A percentile compares a stretch with the other conserved stretches of the same genome.
Conservation (phyloP, 257 asterid genomes). For the Rhazya stricta region DNA sequence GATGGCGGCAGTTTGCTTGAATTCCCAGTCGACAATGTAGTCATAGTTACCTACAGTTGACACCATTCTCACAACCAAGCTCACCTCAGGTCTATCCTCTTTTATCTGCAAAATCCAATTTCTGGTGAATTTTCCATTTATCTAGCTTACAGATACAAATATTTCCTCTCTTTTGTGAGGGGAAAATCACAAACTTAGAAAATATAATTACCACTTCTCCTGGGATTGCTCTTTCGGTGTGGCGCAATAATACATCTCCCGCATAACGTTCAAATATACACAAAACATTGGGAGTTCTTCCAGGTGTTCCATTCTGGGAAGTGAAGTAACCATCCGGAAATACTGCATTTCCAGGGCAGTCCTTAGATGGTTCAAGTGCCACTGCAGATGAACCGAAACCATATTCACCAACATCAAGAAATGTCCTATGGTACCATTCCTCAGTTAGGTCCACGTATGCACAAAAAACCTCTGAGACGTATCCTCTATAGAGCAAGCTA, state of each 20-base stretch:
- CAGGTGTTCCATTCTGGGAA: conserved; percentile 45
- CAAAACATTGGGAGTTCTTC: conserved; percentile 26
- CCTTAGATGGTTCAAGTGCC: conserved; percentile 51
- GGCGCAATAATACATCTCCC: conserved; percentile 72
- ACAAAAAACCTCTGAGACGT: conserved; percentile 61
- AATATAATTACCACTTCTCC: conserved; percentile 29
- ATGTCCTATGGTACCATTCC: conserved; percentile 66
- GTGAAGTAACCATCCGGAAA: conserved; percentile 52
- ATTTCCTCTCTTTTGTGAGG: neutral
- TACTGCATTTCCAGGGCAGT: conserved; percentile 54
- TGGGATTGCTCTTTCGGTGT: conserved; percentile 48
- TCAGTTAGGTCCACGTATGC: conserved; percentile 67
- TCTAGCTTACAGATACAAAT: neutral
- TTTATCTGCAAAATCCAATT: conserved; percentile 33
- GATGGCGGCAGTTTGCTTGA: conserved; percentile 66
- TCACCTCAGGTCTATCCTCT: conserved; percentile 49
- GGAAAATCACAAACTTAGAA: no score
- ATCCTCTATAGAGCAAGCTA: conserved; percentile 66
- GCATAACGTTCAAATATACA: conserved; percentile 57
- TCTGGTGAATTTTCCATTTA: neutral
- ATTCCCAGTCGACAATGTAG: conserved; percentile 73
- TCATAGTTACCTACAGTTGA: conserved; percentile 74
- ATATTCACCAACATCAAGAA: conserved; percentile 59
- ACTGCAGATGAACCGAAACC: conserved; percentile 51
- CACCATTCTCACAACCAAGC: conserved; percentile 65